Conservation (phyloP, 306 rosid species). For the Adenanthera pavonina region DNA sequence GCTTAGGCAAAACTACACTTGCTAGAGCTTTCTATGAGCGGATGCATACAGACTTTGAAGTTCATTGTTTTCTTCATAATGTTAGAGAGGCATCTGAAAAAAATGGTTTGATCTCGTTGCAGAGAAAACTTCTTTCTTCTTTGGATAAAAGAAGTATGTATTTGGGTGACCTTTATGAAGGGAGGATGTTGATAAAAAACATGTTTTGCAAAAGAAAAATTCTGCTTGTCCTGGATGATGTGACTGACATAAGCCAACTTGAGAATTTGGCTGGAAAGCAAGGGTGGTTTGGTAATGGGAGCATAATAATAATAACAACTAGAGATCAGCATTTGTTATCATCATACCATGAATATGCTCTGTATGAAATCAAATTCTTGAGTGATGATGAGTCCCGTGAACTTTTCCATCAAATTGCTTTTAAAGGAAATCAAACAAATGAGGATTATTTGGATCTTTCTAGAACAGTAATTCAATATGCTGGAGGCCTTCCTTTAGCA, state of each 20-base stretch:
- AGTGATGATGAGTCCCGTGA: background rate
- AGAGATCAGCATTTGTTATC: background rate
- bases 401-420: background rate
- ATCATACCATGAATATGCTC: background rate
- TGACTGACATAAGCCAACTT: background rate
- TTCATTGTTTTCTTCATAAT: background rate
- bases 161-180: background rate
- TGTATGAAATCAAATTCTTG: background rate
- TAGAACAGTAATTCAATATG: background rate
- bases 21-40: background rate
- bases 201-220: background rate
- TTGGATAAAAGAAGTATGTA: background rate
- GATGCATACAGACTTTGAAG: background rate
- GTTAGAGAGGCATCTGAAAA: background rate
- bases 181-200: background rate
- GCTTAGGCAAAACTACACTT: conserved; percentile 1
- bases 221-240: conserved; percentile 8
- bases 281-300: background rate
- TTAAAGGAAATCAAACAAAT: background rate
- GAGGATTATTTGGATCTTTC: background rate
- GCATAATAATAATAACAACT: background rate
- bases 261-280: background rate
- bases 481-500: background rate
- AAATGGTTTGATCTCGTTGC: background rate
- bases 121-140: background rate